Base-by-base conservation (phyloP, 805 yeast species). In the Candida koratica region DNA sequence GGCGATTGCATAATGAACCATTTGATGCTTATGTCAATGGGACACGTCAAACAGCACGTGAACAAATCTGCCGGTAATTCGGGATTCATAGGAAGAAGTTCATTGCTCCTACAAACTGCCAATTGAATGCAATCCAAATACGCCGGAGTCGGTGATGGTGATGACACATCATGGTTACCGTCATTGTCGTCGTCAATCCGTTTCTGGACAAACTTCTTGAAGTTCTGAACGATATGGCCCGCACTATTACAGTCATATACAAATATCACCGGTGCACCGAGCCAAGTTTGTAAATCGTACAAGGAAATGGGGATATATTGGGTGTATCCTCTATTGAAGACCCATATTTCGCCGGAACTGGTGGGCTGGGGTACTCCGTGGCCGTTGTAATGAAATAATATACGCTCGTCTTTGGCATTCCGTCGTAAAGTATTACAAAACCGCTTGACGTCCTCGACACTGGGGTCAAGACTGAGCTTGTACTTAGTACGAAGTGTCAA, bases 341-440 rank as follows among this genome's bases (percentile, higher is more conserved):
- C 97, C 98, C 98, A 93, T 17, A 93, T 86, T 54, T 93, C 98
- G 16, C 98, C 98, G 30, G 89, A 78, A 23, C 87, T 79, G 0
- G 98, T 93, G 0, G 98, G 97, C 50, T 87, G 87, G 0, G 98
- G 98, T 1, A 93, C 98, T 16, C 98, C 98, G 55, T 93, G 98
- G 5, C 98, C 98, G 50, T 93, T 93, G 57, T 93, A 93, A 56
- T 93, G 97, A 57, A 93, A 90, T 36, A 93, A 58, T 7, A 90
- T 84, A 41, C 98, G 71, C 55, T 90, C 97, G 43, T 90, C 97
- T 52, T 89, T 86, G 2, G 97, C 95, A 39, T 84, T 83, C 38
- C 97, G 71, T 47, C 98, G 69, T 41, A 93, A 64, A 0, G 94
- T 84, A 47, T 86, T 83, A 56, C 97, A 89, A 48, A 89, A 84